Base-by-base conservation (phyloP, 2,329 filamentous ascomycete species). In the Drechslerella coelobrocha region DNA sequence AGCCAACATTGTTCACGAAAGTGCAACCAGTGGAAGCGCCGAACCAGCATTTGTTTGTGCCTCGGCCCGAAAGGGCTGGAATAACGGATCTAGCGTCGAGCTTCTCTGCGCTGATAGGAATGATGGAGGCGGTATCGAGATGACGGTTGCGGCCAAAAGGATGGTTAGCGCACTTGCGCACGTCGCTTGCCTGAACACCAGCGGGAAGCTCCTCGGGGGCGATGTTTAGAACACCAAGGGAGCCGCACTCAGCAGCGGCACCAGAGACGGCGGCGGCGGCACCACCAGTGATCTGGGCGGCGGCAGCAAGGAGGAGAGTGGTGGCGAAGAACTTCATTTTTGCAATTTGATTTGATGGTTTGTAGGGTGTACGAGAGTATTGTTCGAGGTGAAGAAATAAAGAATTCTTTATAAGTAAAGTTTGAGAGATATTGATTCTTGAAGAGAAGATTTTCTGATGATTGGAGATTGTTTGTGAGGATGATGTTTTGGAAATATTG, bases 21-120 rank as follows among this genome's bases (percentile, higher is more conserved):
- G 27, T 60, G 43, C 55, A 60, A 9, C 55, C 55, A 21, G n/a
- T 39, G 29, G 43, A 26, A 34, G 55, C 55, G n/a, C 55, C 55
- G 26, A 51, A 51, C 43, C 43, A 60, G 55, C 55, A 60, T 2
- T 17, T 23, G 17, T 37, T 50, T 9, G 43, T 19, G 24, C 10
- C 55, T 17, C 55, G 55, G 23, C 45, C 45, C 3, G 29, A 39
- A 10, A 60, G 43, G 17, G 45, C 29, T 6, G 26, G 4, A 12
- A 60, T 24, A 12, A 51, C 43, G 4, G 55, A 60, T 39, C 43
- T 2, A 2, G 55, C 55, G 29, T 50, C 43, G 27, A 37, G 24
- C 8, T 59, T 26, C 21, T 45, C 37, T 4, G 34, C 2, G 37
- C 1, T 56, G 1, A 45, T 2, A 4, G 34, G 37, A 17, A 12